Evolutionary conservation across 2,329 filamentous ascomycete species (phyloP).

Genomic region (Xylariaceae sp.): DNA sequence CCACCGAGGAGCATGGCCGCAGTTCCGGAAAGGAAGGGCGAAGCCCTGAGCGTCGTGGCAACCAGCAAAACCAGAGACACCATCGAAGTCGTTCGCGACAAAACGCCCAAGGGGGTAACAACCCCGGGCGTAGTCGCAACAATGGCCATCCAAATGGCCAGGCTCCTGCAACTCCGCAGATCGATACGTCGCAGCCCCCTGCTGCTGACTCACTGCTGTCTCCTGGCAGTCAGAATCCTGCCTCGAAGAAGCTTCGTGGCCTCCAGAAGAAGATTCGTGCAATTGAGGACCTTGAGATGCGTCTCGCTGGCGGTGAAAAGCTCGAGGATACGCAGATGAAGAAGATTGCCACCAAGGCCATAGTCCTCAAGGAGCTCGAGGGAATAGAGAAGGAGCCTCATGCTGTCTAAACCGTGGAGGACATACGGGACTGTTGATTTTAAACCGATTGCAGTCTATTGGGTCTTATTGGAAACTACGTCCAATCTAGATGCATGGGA

Average conservation of each 20-base stretch:
- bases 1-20: conserved; percentile 40
- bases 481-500: not conserved
- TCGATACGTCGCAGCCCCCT: conserved; percentile 36
- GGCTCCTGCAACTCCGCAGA: conserved; percentile 29
- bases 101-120: conserved; percentile 40
- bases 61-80: conserved; percentile 50
- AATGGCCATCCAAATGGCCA: conserved; percentile 44
- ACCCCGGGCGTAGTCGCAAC: conserved; percentile 48
- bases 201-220: conserved; percentile 45
- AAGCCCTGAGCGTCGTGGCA: conserved; percentile 63
- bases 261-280: conserved; percentile 96
- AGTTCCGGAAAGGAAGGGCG: conserved; percentile 50
- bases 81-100: conserved; percentile 52
- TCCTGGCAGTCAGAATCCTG: conserved; percentile 56
- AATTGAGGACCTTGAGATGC: conserved; percentile 98
- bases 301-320: conserved; percentile 89
- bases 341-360: conserved; percentile 88
- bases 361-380: conserved; percentile 79
- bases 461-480: conserved; percentile 12
- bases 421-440: not conserved
- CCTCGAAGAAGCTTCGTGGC: conserved; percentile 90
- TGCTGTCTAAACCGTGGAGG: conserved; percentile 1
- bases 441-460: not conserved
- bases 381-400: conserved; percentile 44
- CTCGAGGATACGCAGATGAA: conserved; percentile 97